Conservation (phyloP, 2,329 filamentous ascomycete species). For the Oidium heveae region DNA sequence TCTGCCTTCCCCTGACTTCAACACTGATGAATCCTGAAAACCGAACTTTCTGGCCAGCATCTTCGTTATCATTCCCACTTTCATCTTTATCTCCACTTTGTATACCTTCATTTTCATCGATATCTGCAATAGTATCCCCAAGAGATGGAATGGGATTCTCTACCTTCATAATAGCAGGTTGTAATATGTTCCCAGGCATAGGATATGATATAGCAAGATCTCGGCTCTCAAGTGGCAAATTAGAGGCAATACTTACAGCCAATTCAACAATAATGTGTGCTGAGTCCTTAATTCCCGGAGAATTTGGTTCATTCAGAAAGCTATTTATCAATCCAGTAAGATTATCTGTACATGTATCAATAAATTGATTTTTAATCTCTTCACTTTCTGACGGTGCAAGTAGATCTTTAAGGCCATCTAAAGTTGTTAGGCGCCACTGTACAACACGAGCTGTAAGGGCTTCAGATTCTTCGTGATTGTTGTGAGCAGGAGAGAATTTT, state of each 20-base stretch:
- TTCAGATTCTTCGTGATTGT: slow-evolving; percentile 68
- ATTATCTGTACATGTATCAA: slow-evolving; percentile 40
- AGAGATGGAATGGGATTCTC: slow-evolving; percentile 43
- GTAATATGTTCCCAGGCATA: slow-evolving; percentile 45
- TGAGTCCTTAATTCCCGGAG: slow-evolving; percentile 62
- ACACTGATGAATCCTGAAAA: slow-evolving; percentile 49
- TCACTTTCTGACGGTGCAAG: slow-evolving; percentile 39
- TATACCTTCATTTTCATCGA: slow-evolving; percentile 11
- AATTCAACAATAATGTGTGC: slow-evolving; percentile 84
- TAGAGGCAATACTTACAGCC: slow-evolving; percentile 60
- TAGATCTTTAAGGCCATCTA: slow-evolving; percentile 61
- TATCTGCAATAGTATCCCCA: slow-evolving; percentile 16
- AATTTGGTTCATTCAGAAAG: slow-evolving; percentile 51
- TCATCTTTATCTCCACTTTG: slow-evolving; percentile 13
- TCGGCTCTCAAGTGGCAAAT: slow-evolving; percentile 71
- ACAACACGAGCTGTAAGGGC: slow-evolving; percentile 69
- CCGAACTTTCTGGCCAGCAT: slow-evolving; percentile 28
- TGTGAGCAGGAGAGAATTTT: slow-evolving; percentile 43
- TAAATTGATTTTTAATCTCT: slow-evolving; percentile 42
- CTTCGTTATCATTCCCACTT: slow-evolving; percentile 13
- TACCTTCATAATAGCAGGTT: slow-evolving; percentile 58
- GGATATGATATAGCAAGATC: slow-evolving; percentile 79
- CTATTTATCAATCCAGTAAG: slow-evolving; percentile 45
- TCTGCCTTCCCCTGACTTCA: slow-evolving; percentile 51
- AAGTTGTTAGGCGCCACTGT: slow-evolving; percentile 76